Evolutionary conservation across 176 grass and related monocot genomes (phyloP).

Genomic region (Eragrostis nindensis): DNA sequence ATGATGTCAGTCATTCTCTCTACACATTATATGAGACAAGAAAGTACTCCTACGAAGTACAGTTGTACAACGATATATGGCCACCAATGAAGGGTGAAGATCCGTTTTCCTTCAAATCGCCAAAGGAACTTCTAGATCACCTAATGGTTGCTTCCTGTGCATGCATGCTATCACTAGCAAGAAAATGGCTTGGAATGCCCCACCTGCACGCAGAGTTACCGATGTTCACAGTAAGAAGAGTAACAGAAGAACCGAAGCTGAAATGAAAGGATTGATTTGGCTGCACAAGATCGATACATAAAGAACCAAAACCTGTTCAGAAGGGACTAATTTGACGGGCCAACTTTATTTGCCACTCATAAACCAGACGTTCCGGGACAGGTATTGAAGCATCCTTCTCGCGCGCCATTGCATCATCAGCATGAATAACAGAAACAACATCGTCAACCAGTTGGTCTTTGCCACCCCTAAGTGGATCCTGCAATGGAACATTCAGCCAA

Average conservation of each 20-base stretch:
- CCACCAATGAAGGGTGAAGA: too few species aligned
- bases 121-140: too few species aligned
- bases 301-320: slow-evolving; percentile 50
- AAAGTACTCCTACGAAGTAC: too few species aligned
- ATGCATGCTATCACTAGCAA: neutral
- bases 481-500: slow-evolving; percentile 32
- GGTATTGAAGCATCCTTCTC: slow-evolving; percentile 54
- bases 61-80: too few species aligned
- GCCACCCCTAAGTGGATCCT: slow-evolving; percentile 96
- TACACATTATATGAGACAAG: too few species aligned
- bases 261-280: neutral
- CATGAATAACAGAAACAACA: slow-evolving; percentile 67
- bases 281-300: neutral
- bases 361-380: slow-evolving; percentile 62
- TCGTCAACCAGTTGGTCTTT: slow-evolving; percentile 89
- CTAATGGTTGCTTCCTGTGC: too few species aligned
- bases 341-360: slow-evolving; percentile 90
- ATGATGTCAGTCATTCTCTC: too few species aligned
- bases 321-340: slow-evolving; percentile 90
- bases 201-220: neutral
- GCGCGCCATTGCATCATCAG: slow-evolving; percentile 42
- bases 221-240: too few species aligned
- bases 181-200: neutral
- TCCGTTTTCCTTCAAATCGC: too few species aligned
- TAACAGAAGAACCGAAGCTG: neutral